Conservation (phyloP, 225 moss, liverwort and hornwort genomes). For the Marchantia polymorpha region DNA sequence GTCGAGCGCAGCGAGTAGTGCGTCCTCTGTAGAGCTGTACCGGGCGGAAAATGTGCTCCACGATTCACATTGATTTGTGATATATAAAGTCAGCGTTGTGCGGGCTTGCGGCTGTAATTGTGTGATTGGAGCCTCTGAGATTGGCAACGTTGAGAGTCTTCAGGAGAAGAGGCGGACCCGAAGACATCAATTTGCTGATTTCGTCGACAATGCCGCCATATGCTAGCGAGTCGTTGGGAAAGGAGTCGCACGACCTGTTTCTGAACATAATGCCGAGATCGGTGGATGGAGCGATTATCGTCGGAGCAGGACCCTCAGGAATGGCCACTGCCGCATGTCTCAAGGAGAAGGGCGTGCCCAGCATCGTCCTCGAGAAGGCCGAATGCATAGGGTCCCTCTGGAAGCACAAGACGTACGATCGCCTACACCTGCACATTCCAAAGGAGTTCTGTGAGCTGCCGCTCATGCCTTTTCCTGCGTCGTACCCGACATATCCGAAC, state of each 20-base stretch:
- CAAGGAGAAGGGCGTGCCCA: constrained; percentile 44
- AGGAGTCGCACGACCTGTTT: constrained; percentile 36
- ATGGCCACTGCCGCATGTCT: constrained; percentile 74
- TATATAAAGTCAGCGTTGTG: neutral
- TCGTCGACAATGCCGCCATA: constrained; percentile 37
- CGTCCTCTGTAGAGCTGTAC: no score
- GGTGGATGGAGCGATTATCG: constrained; percentile 64
- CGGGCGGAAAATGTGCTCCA: neutral
- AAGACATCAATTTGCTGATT: neutral
- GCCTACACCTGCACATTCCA: constrained; percentile 78
- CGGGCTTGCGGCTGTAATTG: neutral
- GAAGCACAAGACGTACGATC: constrained; percentile 84
- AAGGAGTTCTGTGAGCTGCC: constrained; percentile 97
- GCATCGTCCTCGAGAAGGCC: constrained; percentile 61
- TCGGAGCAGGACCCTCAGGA: constrained; percentile 82
- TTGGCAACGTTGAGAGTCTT: neutral
- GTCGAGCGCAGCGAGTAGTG: neutral
- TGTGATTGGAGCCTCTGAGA: neutral
- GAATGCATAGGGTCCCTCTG: constrained; percentile 79
- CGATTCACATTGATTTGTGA: neutral
- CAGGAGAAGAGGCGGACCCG: neutral
- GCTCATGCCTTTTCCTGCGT: constrained; percentile 52
- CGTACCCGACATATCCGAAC: constrained; percentile 72
- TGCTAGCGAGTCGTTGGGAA: constrained; percentile 37
- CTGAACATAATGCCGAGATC: constrained; percentile 36